A percentile compares a stretch with the other conserved stretches of the same genome.
phyloP scores from a whole-genome alignment of 345 rosid species.

The Murraya koenigii region DNA sequence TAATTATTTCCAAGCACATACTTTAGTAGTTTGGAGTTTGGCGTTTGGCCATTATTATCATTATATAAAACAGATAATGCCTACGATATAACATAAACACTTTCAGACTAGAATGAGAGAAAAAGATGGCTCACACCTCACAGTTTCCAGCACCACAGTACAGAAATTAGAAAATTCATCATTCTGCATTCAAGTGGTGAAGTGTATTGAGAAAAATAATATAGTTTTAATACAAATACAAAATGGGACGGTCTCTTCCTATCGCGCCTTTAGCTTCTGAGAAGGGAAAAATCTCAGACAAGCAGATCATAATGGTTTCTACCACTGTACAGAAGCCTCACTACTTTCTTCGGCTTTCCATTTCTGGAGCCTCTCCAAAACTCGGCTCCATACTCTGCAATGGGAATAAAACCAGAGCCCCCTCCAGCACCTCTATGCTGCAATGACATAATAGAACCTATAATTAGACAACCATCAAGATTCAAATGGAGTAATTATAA shows the following conservation, averaged over 20 bases:
- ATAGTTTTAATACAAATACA: neutral
- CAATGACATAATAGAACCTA: neutral
- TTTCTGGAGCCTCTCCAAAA: constrained; percentile 48
- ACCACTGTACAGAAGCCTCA: constrained; percentile 85
- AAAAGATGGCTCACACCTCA: neutral
- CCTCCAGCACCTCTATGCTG: constrained; percentile 62
- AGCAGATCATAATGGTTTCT: constrained; percentile 85
- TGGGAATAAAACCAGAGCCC: constrained; percentile 76
- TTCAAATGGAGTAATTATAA: too few relatives aligned
- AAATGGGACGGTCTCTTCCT: neutral
- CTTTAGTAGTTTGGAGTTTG: neutral
- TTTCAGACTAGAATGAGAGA: too few relatives aligned
- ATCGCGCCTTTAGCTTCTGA: neutral
- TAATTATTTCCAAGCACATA: too few relatives aligned
- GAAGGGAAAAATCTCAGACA: constrained; percentile 24
- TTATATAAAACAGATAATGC: too few relatives aligned
- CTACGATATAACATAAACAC: neutral
- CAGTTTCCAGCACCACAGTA: neutral
- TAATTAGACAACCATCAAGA: neutral
- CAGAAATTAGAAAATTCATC: neutral
- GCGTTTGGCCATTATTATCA: too few relatives aligned
- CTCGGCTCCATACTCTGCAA: constrained; percentile 78
- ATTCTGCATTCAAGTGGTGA: neutral
- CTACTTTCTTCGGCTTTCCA: constrained; percentile 55
- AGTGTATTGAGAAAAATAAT: neutral